Base-by-base conservation (phyloP, 495 filamentous ascomycete genomes). In the Talaromyces adpressus region DNA sequence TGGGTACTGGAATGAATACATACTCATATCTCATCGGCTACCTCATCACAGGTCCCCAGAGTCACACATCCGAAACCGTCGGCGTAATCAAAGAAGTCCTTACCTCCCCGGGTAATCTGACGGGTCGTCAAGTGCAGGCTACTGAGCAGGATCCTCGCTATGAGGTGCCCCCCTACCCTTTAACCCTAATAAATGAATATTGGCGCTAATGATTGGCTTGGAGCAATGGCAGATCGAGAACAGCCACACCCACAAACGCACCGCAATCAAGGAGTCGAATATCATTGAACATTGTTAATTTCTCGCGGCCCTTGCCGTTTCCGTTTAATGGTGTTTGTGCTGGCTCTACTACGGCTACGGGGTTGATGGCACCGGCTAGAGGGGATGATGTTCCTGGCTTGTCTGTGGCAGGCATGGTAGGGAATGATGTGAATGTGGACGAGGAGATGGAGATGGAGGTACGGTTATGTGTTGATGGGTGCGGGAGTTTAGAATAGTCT, bases 231-330 rank as follows among this genome's bases (percentile, higher is more conserved):
- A 74, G 69, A 70, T 77, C 58, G 75, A 77, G 60, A 77, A 77
- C 45, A 57, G 58, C 54, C 65, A 71, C 22, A 77, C 72, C 32
- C 71, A 67, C 49, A 76, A 75, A 67, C 66, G 63, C 30, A 73
- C 72, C 5, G 67, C 70, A 4, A 71, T 76, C 22, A 76, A 75
- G 63, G 71, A 77, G 58, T 30, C 62, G 18, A 77, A 72, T 62
- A 77, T 76, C 60, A 22, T 76, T 54, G 72, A 22, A 59, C 23
- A 39, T 51, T 39, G 34, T 41, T 62, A 53, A 62, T 23, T 30
- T 52, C 16, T 52, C 27, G 12, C 23, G 29, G 27, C 60, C 60
- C 9, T 27, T 51, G 22, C 22, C 25, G 18, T 18, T 59, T 29
- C 22, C 22, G n/a, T 16, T 20, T 14, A n/a, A 45, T 45, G 41